Conservation (phyloP, 257 asterid species). For the Nicotiana tomentosiformis region DNA sequence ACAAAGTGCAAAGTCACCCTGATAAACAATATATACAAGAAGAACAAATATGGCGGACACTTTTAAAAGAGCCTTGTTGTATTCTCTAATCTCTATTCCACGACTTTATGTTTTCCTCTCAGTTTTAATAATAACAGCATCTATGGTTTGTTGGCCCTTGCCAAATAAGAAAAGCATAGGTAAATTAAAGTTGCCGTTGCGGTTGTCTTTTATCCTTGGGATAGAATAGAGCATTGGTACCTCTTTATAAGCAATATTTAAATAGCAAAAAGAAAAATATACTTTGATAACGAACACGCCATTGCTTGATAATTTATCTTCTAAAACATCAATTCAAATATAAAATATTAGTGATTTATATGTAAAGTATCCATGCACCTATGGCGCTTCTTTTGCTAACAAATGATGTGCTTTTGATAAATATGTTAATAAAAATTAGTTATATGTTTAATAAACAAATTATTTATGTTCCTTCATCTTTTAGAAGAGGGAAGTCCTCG, state of each 20-base stretch:
- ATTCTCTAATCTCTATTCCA: not conserved
- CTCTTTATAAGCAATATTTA: not conserved
- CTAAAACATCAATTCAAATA: not conserved
- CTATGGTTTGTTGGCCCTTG: too few species aligned
- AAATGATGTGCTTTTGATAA: too few species aligned
- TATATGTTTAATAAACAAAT: too few species aligned
- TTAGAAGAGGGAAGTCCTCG: too few species aligned
- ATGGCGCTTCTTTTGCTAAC: not conserved
- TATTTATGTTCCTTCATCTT: too few species aligned
- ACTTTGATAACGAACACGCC: not conserved
- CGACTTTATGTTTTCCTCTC: not conserved
- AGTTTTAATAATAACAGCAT: not conserved
- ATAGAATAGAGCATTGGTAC: not conserved
- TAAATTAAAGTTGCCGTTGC: too few species aligned
- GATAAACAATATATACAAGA: not conserved
- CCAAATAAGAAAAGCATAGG: too few species aligned
- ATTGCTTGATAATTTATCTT: not conserved
- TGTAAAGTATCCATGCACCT: not conserved
- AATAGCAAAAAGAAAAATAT: not conserved
- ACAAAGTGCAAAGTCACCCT: not conserved
- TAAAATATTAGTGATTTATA: not conserved
- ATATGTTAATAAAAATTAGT: too few species aligned
- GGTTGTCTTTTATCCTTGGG: not conserved
- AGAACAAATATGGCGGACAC: not conserved
- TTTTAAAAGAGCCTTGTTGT: not conserved